Evolutionary conservation across 768 basidiomycete species (phyloP).

Genomic region (Harrya chromipes): DNA sequence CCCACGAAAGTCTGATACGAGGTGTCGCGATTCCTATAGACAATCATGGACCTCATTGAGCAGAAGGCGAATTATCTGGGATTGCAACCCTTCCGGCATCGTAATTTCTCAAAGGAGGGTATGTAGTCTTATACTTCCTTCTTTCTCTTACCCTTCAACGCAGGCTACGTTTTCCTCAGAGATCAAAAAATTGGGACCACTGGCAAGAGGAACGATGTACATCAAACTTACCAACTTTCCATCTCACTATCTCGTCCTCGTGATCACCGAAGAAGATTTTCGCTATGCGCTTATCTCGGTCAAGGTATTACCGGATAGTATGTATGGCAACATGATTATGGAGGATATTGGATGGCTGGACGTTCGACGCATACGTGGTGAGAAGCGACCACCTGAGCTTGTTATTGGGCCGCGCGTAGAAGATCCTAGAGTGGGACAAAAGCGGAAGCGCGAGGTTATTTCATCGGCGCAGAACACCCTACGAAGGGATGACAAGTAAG

Average conservation of each 20-base stretch:
- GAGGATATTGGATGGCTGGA: slow-evolving; percentile 81
- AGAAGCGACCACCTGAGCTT: slow-evolving; percentile 26
- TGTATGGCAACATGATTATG: slow-evolving; percentile 61
- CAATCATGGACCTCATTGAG: slow-evolving; percentile 77
- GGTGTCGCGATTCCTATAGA: slow-evolving; percentile 43
- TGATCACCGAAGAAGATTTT: slow-evolving; percentile 74
- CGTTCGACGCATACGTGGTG: slow-evolving; percentile 60
- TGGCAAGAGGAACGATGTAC: slow-evolving; percentile 61
- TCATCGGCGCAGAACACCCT: background rate
- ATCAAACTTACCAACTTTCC: slow-evolving; percentile 78
- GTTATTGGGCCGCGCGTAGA: slow-evolving; percentile 12
- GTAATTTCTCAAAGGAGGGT: slow-evolving; percentile 71
- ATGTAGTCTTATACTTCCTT: slow-evolving; percentile 6
- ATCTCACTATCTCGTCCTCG: slow-evolving; percentile 79
- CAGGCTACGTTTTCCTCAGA: slow-evolving; percentile 41
- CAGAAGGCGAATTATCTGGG: slow-evolving; percentile 86
- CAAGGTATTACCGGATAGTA: slow-evolving; percentile 48
- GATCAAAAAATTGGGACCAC: slow-evolving; percentile 62
- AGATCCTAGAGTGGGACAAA: slow-evolving; percentile 25
- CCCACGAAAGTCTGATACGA: background rate
- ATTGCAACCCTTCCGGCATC: slow-evolving; percentile 64
- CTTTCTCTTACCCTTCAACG: background rate
- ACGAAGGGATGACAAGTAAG: slow-evolving; percentile 31
- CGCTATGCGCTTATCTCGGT: slow-evolving; percentile 80
- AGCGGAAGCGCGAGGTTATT: slow-evolving; percentile 27